phyloP scores from a whole-genome alignment of 2,329 filamentous ascomycete genomes.

The Fusarium sp. region DNA sequence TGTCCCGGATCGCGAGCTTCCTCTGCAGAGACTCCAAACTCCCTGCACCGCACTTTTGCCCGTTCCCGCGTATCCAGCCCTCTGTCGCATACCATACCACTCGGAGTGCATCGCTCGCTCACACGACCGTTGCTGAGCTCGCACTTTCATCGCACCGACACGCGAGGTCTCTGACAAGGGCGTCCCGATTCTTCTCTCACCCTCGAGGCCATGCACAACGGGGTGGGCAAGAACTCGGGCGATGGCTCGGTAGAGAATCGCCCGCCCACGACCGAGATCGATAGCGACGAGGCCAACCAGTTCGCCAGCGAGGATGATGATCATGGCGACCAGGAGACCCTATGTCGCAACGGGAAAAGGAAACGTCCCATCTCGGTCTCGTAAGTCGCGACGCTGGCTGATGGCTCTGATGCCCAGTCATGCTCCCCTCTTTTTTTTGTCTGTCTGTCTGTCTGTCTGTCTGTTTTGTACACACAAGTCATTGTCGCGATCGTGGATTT shows the following conservation, averaged over 20 bases:
- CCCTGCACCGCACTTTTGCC: not conserved
- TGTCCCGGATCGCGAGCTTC: slow-evolving; percentile 40
- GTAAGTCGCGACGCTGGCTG: slow-evolving; percentile 52
- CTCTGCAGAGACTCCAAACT: slow-evolving; percentile 29
- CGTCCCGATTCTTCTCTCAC: slow-evolving; percentile 13
- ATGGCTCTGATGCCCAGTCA: not conserved
- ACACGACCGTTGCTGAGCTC: slow-evolving; percentile 27
- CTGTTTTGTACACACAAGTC: slow-evolving; percentile 21
- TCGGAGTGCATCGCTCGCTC: slow-evolving; percentile 3
- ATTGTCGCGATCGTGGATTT: slow-evolving; percentile 7
- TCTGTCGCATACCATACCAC: slow-evolving; percentile 26
- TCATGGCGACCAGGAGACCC: slow-evolving; percentile 55
- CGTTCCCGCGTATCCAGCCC: slow-evolving; percentile 26
- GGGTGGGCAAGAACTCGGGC: slow-evolving; percentile 42
- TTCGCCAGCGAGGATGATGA: slow-evolving; percentile 58
- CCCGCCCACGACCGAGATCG: slow-evolving; percentile 52
- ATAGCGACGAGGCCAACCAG: slow-evolving; percentile 60
- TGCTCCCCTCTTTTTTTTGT: slow-evolving; percentile 4
- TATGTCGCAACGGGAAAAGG: slow-evolving; percentile 61
- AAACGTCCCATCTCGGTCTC: slow-evolving; percentile 72
- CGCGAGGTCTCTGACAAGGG: slow-evolving; percentile 29
- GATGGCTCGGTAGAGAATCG: slow-evolving; percentile 48
- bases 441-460: not conserved
- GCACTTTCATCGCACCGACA: slow-evolving; percentile 36
- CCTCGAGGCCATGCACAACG: slow-evolving; percentile 43